Evolutionary conservation across 345 rosid genomes (phyloP).

Genomic region (Bruguiera sexangula): DNA sequence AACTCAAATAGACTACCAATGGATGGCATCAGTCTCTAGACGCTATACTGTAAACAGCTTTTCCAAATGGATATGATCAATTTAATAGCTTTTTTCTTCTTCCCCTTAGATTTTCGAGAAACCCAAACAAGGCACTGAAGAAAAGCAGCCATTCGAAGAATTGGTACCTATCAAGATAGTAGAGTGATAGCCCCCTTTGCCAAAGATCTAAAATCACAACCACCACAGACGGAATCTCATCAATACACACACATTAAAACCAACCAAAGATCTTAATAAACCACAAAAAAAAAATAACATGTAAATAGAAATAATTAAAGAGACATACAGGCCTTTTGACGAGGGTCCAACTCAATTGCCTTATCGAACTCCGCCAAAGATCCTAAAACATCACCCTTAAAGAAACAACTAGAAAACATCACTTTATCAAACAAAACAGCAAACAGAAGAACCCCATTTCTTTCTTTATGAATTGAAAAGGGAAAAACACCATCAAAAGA

Average conservation of each 20-base stretch:
- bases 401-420: constrained; percentile 2
- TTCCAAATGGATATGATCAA: neutral
- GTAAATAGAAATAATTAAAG: neutral
- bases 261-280: neutral
- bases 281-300: neutral
- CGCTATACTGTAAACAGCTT: neutral
- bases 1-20: neutral
- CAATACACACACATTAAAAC: neutral
- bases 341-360: constrained; percentile 74
- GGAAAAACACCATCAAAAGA: neutral
- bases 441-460: neutral
- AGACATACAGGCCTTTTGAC: constrained; percentile 79
- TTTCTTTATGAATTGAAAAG: neutral
- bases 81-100: neutral
- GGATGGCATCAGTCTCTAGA: neutral
- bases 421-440: neutral
- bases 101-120: neutral
- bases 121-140: constrained; percentile 6
- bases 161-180: constrained; percentile 56
- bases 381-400: constrained; percentile 76
- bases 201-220: constrained; percentile 47
- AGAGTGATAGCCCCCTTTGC: constrained; percentile 71
- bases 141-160: neutral
- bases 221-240: neutral
- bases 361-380: constrained; percentile 68